These are phyloP conservation scores for Basidiobolus meristosporus DNA, from an alignment of 371 early-diverging fungal species.

Conservation along the genomic window DNA sequence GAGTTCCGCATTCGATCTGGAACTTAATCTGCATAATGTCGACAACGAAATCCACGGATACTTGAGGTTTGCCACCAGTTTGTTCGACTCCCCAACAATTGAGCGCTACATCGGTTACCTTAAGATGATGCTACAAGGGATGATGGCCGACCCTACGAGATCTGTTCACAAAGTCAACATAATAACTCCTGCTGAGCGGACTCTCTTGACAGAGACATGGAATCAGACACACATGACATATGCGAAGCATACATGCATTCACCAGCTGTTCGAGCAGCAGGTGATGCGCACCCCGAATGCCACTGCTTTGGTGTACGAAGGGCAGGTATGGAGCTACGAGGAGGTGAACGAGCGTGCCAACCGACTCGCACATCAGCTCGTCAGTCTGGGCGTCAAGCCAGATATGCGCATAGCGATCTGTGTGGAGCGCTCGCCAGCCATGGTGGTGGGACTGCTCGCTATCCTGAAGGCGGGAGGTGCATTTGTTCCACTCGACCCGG, in stretches of 20 bases:
- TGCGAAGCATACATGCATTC: not conserved
- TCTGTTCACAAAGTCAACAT: too few species aligned
- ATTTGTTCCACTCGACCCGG: not conserved
- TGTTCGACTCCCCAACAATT: too few species aligned
- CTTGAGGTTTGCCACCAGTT: too few species aligned
- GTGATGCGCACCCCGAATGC: not conserved
- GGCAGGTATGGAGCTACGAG: constrained; percentile 1
- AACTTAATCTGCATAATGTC: too few species aligned
- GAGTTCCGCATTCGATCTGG: too few species aligned
- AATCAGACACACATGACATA: not conserved
- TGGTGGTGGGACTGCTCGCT: not conserved
- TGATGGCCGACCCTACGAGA: too few species aligned
- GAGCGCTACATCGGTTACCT: too few species aligned
- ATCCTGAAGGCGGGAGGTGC: not conserved
- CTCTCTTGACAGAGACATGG: too few species aligned
- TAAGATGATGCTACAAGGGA: too few species aligned
- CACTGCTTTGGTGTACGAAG: not conserved
- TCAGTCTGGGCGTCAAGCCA: not conserved
- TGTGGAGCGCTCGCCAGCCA: not conserved
- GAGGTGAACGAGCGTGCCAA: constrained; percentile 3
- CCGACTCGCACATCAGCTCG: constrained; percentile 2
- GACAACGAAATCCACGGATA: too few species aligned
- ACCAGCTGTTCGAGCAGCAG: not conserved
- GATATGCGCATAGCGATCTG: constrained; percentile 1
- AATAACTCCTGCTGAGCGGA: too few species aligned